Evolutionary conservation across 805 yeast genomes (phyloP).

Genomic region (Metschnikowia proteae): DNA sequence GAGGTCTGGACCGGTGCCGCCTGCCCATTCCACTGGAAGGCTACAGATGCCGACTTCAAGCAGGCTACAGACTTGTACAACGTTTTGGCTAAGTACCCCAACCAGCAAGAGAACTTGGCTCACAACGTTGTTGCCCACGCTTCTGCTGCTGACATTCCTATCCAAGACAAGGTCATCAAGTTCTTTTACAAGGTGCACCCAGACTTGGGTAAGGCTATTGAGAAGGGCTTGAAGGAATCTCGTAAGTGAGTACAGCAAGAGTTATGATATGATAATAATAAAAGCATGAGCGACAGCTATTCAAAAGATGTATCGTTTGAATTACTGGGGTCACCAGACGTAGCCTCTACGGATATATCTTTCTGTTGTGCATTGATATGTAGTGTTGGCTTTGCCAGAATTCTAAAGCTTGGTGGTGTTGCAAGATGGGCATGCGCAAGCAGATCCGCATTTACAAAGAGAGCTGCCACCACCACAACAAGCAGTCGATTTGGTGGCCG

Average conservation of each 20-base stretch:
- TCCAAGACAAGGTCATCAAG: constrained; percentile 76
- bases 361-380: too few relatives aligned
- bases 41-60: constrained; percentile 65
- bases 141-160: constrained; percentile 60
- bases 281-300: background rate
- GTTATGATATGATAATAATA: background rate
- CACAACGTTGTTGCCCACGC: constrained; percentile 81
- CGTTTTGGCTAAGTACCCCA: constrained; percentile 70
- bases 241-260: constrained; percentile 37
- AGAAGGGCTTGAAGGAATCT: constrained; percentile 54
- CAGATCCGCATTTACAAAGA: constrained; percentile 40
- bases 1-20: constrained; percentile 84
- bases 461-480: constrained; percentile 32
- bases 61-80: constrained; percentile 80
- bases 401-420: constrained; percentile 38
- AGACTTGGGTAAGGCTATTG: constrained; percentile 63
- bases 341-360: too few relatives aligned
- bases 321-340: too few relatives aligned
- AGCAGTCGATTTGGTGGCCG: constrained; percentile 14
- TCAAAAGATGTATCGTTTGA: too few relatives aligned
- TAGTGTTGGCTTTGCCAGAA: too few relatives aligned
- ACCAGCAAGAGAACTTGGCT: constrained; percentile 80
- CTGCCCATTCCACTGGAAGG: constrained; percentile 82
- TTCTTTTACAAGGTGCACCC: constrained; percentile 72
- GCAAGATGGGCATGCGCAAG: constrained; percentile 39